phyloP scores from a whole-genome alignment of 2,329 filamentous ascomycete species.

The Rutstroemia sp. region DNA sequence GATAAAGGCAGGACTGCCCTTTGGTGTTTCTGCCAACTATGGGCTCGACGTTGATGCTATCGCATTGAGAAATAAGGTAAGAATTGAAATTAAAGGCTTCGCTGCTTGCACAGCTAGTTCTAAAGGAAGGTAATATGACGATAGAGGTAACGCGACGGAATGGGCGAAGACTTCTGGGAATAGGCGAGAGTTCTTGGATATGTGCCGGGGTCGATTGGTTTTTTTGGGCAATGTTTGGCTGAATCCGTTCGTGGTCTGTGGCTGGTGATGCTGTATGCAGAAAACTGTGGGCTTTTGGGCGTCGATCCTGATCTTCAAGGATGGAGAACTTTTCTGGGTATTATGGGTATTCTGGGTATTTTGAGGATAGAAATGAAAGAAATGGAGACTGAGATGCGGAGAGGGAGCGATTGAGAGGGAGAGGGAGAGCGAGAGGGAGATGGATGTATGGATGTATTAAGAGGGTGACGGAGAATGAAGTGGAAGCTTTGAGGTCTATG shows the following conservation, averaged over 20 bases:
- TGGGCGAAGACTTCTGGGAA: neutral
- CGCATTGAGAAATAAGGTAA: slow-evolving; percentile 18
- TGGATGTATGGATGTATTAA: too few relatives aligned
- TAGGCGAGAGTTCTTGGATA: neutral
- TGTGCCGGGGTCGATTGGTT: neutral
- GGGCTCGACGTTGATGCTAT: slow-evolving; percentile 28
- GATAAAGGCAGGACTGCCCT: slow-evolving; percentile 14
- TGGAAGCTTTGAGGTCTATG: too few relatives aligned
- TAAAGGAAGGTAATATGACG: slow-evolving; percentile 5
- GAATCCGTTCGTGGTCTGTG: neutral
- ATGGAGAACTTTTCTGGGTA: neutral
- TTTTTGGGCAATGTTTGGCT: neutral
- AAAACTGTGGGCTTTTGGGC: neutral
- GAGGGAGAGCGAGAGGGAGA: too few relatives aligned
- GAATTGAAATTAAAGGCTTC: neutral
- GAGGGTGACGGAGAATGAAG: too few relatives aligned
- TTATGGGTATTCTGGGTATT: neutral
- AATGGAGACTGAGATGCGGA: too few relatives aligned
- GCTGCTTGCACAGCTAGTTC: neutral
- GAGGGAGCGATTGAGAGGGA: too few relatives aligned
- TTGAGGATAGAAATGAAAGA: too few relatives aligned
- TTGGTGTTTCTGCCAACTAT: slow-evolving; percentile 27
- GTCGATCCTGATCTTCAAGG: neutral
- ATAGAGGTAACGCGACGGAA: neutral
- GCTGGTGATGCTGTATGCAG: neutral